These are phyloP conservation scores for Skeletonema tropicum DNA, from an alignment of 108 stramenopile species.

Conservation along the genomic window DNA sequence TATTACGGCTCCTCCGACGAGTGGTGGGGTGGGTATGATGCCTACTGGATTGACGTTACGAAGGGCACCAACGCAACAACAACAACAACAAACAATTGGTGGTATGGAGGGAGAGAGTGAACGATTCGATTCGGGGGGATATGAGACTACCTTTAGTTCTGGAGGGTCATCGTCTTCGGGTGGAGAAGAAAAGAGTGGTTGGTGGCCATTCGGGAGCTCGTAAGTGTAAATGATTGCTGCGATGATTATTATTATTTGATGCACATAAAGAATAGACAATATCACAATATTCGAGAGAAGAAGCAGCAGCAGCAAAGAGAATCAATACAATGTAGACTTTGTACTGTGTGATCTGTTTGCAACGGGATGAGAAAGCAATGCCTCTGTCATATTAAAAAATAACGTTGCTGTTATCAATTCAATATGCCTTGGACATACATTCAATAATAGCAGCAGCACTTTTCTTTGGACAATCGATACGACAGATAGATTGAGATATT, in stretches of 20 bases:
- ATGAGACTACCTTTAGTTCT: slow-evolving; percentile 44
- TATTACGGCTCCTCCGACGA: slow-evolving; percentile 88
- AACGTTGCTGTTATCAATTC: too few relatives aligned
- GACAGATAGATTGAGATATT: too few relatives aligned
- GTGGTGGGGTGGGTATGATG: slow-evolving; percentile 74
- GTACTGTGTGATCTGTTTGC: too few relatives aligned
- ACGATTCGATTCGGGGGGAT: slow-evolving; percentile 41
- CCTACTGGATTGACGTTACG: slow-evolving; percentile 31
- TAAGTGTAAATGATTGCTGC: neutral
- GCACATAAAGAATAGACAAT: neutral
- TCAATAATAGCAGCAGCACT: too few relatives aligned
- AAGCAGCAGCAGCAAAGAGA: neutral
- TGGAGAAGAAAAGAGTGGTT: slow-evolving; percentile 33
- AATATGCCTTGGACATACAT: too few relatives aligned
- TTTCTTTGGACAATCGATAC: too few relatives aligned
- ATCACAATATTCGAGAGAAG: neutral
- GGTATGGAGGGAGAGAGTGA: slow-evolving; percentile 30
- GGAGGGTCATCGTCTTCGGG: slow-evolving; percentile 4
- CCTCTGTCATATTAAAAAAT: too few relatives aligned
- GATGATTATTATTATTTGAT: neutral
- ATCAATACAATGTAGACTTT: too few relatives aligned
- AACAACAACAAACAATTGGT: slow-evolving; percentile 1
- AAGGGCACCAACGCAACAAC: slow-evolving; percentile 11
- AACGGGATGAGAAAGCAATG: too few relatives aligned
- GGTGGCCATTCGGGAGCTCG: slow-evolving; percentile 47